Evolutionary conservation across 352 stramenopile species (phyloP).

Genomic region (Globisporangium emineosum): DNA sequence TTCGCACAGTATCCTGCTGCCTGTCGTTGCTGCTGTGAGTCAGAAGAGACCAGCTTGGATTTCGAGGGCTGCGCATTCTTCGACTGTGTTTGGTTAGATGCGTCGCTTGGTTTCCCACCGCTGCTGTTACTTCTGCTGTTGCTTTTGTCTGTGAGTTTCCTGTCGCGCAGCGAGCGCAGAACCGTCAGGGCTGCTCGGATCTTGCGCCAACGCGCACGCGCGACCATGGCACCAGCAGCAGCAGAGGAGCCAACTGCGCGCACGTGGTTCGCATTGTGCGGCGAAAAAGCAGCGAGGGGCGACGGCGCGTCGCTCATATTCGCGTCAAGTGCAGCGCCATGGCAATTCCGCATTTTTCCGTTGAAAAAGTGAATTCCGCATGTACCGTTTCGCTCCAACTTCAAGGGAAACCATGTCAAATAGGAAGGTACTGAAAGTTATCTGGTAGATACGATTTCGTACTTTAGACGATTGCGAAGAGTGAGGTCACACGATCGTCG

Average conservation of each 20-base stretch:
- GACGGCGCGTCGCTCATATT: neutral
- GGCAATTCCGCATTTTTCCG: neutral
- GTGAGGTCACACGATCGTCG: neutral
- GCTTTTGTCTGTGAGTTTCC: neutral
- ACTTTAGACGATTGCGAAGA: neutral
- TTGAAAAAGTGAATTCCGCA: neutral
- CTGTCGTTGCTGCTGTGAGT: conserved; percentile 1
- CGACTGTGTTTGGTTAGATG: neutral
- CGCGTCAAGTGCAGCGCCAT: neutral
- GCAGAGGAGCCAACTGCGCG: neutral
- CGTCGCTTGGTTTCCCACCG: neutral
- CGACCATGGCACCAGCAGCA: neutral
- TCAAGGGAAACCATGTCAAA: neutral
- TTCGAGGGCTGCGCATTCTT: neutral
- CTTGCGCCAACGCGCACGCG: conserved; percentile 9
- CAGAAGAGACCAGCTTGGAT: neutral
- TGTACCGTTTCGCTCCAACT: neutral
- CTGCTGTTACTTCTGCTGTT: neutral
- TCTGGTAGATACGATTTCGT: neutral
- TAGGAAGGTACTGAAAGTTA: neutral
- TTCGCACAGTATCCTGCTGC: neutral
- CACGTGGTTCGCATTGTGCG: neutral
- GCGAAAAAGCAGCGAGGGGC: neutral
- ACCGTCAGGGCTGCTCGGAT: neutral
- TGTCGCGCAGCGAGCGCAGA: conserved; percentile 5